Conservation (phyloP, 371 early-diverging fungal species). For the Apophysomyces sp. region DNA sequence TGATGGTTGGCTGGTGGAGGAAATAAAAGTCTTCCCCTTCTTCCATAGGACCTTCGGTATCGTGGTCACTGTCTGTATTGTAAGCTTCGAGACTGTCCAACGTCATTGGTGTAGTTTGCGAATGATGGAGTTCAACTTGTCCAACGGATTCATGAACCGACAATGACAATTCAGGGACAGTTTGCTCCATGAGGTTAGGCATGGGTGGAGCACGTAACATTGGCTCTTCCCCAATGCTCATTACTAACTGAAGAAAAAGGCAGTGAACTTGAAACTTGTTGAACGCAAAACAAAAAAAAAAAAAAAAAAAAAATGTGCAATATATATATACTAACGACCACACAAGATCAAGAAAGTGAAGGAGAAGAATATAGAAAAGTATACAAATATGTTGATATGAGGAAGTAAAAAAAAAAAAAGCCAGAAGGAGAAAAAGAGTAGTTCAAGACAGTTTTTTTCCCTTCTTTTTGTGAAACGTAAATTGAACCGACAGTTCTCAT, state of each 20-base stretch:
- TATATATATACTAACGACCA: no score
- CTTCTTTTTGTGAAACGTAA: neutral
- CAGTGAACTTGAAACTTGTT: neutral
- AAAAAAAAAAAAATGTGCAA: constrained; percentile 5
- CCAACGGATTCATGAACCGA: neutral
- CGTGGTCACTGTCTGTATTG: neutral
- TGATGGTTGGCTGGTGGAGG: neutral
- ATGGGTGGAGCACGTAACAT: neutral
- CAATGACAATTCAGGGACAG: neutral
- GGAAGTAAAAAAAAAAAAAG: neutral
- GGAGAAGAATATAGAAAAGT: constrained; percentile 4
- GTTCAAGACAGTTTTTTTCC: neutral
- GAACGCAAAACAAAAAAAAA: constrained; percentile 4
- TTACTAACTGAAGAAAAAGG: neutral
- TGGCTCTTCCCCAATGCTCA: constrained; percentile 3
- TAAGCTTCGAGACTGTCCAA: neutral
- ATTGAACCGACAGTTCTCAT: neutral
- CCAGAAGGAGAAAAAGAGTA: neutral
- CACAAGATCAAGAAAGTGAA: constrained; percentile 6
- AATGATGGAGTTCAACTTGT: neutral
- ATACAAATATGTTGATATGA: neutral
- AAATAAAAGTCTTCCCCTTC: constrained; percentile 1
- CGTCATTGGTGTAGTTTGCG: neutral
- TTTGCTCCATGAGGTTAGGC: neutral
- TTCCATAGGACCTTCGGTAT: neutral